These are phyloP conservation scores for Liquidambar formosana DNA, from an alignment of 164 flowering plant species.

Conservation along the genomic window DNA sequence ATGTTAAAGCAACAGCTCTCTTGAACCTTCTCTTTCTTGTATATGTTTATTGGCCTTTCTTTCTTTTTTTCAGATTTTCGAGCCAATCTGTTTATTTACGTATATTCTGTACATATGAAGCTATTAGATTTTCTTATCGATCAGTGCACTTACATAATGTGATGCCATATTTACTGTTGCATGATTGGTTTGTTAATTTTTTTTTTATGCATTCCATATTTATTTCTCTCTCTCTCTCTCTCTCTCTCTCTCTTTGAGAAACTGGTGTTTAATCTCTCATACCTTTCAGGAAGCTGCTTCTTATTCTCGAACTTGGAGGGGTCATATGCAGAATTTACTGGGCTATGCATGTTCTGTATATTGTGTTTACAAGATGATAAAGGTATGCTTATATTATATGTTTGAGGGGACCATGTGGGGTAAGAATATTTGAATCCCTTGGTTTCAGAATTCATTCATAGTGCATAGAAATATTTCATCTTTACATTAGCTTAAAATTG, in stretches of 20 bases:
- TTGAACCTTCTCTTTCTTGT: too few species aligned
- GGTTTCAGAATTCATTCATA: neutral
- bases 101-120: neutral
- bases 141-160: neutral
- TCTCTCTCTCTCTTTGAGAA: neutral
- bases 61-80: too few species aligned
- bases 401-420: neutral
- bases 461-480: neutral
- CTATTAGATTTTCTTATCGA: neutral
- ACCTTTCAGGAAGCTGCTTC: slow-evolving; percentile 90
- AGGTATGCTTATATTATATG: slow-evolving; percentile 46
- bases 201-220: neutral
- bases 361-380: slow-evolving; percentile 97
- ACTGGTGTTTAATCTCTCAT: slow-evolving; percentile 4
- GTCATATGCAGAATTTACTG: slow-evolving; percentile 91
- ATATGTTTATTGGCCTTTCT: too few species aligned
- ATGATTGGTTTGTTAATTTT: neutral
- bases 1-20: too few species aligned
- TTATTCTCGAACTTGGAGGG: slow-evolving; percentile 95
- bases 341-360: slow-evolving; percentile 95
- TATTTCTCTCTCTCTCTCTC: neutral
- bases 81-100: neutral
- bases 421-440: neutral
- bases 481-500: neutral
- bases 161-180: neutral